Evolutionary conservation across 345 rosid genomes (phyloP).

Genomic region (Camelina hispida): DNA sequence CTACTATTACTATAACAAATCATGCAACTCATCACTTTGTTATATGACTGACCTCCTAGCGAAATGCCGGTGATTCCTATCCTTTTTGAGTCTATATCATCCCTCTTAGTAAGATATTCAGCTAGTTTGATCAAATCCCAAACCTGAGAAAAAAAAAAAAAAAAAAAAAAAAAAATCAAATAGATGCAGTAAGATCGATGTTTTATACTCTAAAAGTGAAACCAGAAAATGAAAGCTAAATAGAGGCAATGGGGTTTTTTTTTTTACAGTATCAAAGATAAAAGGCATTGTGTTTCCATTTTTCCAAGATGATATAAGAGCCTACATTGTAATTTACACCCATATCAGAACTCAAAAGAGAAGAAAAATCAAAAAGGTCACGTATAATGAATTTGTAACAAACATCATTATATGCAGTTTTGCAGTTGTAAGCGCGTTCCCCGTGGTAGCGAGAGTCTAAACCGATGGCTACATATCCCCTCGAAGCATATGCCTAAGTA

Average conservation of each 20-base stretch:
- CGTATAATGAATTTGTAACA: background rate
- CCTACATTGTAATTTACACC: conserved; percentile 53
- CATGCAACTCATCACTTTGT: background rate
- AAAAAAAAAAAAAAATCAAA: conserved; percentile 17
- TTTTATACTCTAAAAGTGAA: background rate
- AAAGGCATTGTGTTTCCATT: conserved; percentile 90
- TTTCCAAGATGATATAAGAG: conserved; percentile 85
- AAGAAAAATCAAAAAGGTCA: background rate
- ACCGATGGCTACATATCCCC: conserved; percentile 80
- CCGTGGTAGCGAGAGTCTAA: conserved; percentile 95
- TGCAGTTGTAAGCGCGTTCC: conserved; percentile 61
- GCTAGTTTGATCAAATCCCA: conserved; percentile 94
- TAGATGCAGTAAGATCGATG: background rate
- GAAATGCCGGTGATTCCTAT: conserved; percentile 95
- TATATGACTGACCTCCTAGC: conserved; percentile 75
- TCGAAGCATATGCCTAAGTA: conserved; percentile 81
- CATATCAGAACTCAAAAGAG: conserved; percentile 15
- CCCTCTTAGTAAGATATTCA: conserved; percentile 75
- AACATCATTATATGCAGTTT: conserved; percentile 76
- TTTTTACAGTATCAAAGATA: conserved; percentile 72
- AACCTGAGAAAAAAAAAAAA: too few relatives aligned
- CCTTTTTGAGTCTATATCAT: conserved; percentile 73
- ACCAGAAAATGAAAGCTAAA: background rate
- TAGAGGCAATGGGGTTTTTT: background rate
- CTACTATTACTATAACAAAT: background rate